Evolutionary conservation across 306 rosid genomes (phyloP), one percentile per base, ranked within the genome.

Genomic region (Sindora glabra): DNA sequence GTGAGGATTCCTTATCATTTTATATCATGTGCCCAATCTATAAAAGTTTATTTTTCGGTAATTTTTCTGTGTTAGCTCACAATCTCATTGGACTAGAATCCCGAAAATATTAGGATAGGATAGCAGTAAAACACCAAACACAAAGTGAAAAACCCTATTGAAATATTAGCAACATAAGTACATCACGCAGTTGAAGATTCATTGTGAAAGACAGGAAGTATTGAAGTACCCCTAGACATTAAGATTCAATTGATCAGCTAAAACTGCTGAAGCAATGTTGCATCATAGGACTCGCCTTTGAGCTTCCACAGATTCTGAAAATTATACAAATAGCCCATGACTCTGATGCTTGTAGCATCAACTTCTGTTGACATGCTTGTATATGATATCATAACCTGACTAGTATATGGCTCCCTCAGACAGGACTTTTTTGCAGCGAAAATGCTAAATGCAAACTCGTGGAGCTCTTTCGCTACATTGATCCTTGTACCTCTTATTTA

Each of bases 301-400:
- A 40, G 62, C 70, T 65, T 52, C 39, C 48, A 14, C 12, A 42
- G 69, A 49, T 25, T 26, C 48, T 49, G 41, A 24, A 21, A 34
- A 34, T 48, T 16, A 37, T 48, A 48, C 16, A 14, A 14, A 16
- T 3, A 37, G 19, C 52, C 30, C 69, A 37, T 3, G 27, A 10
- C 23, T 49, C 32, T 27, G 24, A 25, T 9, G 11, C 37, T 17
- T 49, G 25, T 33, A 17, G 48, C 47, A 34, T 34, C 21, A 55
- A 19, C 61, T 36, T 36, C 10, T 41, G 8, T 21, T 14, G 21
- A 53, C 54, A 54, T 42, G 18, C 26, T 5, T 54, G n/a, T 40
- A 14, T 15, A 41, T 5, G 18, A 41, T 9, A 37, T 37, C 49
- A 21, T 38, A 24, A 38, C 39, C 13, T 23, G 13, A 37, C 26